Evolutionary conservation across 371 early-diverging fungal genomes (phyloP).

Genomic region (Mortierella sp.): DNA sequence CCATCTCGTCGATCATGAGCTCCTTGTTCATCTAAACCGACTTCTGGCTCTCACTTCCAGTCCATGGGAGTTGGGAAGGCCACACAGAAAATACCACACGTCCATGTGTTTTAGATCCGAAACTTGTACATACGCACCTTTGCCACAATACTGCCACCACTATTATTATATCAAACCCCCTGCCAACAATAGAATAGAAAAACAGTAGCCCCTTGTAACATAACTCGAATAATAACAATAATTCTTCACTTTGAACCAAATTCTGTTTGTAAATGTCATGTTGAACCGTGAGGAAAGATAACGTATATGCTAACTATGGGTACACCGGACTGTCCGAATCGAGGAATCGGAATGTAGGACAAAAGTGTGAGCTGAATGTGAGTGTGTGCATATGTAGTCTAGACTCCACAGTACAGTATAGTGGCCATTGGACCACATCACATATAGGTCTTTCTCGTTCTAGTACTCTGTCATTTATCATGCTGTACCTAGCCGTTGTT

Average conservation of each 20-base stretch:
- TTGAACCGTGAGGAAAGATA: too few relatives aligned
- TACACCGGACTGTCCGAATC: too few relatives aligned
- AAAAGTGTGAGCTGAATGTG: neutral
- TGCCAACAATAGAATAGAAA: slow-evolving; percentile 21
- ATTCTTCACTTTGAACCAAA: too few relatives aligned
- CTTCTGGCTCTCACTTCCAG: neutral
- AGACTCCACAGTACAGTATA: too few relatives aligned
- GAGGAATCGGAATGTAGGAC: too few relatives aligned
- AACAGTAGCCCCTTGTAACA: slow-evolving; percentile 1
- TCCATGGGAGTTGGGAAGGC: slow-evolving; percentile 4
- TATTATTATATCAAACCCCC: slow-evolving; percentile 1
- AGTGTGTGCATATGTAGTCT: too few relatives aligned
- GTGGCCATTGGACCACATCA: too few relatives aligned
- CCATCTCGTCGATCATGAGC: slow-evolving; percentile 54
- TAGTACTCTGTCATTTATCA: too few relatives aligned
- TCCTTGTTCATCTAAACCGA: slow-evolving; percentile 31
- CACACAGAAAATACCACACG: neutral
- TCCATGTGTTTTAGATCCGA: neutral
- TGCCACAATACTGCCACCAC: slow-evolving; percentile 9
- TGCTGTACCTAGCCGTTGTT: too few relatives aligned
- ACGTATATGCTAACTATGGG: too few relatives aligned
- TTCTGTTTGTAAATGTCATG: too few relatives aligned
- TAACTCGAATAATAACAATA: neutral
- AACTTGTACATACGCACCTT: slow-evolving; percentile 2
- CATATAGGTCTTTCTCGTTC: too few relatives aligned